A percentile compares a stretch with the other conserved stretches of the same genome.
These are phyloP conservation scores for Cylindrodendrum hubeiense DNA, from an alignment of 2,329 filamentous ascomycete species.

Conservation along the genomic window DNA sequence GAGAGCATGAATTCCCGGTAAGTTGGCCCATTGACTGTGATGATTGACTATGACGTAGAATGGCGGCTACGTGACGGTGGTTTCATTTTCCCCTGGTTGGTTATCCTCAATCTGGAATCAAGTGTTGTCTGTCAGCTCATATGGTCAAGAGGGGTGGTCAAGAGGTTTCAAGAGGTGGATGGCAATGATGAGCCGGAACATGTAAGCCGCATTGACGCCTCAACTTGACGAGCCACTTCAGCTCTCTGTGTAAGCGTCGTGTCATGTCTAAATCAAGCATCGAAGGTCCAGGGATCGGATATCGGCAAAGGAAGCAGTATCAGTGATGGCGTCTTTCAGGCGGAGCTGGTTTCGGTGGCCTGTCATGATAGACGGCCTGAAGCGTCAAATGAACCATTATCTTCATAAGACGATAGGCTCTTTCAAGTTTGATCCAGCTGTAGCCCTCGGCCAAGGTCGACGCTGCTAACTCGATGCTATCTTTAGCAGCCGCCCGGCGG, in stretches of 20 bases:
- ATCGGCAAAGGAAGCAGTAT: not conserved
- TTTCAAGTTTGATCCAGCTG: not conserved
- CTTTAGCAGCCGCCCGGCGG: not conserved
- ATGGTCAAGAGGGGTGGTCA: too few species aligned
- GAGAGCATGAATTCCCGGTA: not conserved
- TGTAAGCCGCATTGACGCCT: not conserved
- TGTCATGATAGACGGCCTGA: not conserved
- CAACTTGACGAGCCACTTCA: not conserved
- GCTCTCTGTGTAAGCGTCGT: not conserved
- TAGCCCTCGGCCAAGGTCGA: not conserved
- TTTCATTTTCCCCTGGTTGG: not conserved
- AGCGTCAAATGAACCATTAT: not conserved
- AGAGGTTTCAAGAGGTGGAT: not conserved
- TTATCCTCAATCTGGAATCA: not conserved
- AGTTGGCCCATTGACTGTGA: too few species aligned
- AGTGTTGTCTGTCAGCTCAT: not conserved
- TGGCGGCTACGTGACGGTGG: not conserved
- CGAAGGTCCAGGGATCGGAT: not conserved
- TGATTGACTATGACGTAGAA: not conserved
- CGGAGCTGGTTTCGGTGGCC: too few species aligned
- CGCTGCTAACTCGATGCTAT: not conserved
- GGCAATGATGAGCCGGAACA: not conserved
- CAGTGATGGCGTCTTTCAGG: not conserved
- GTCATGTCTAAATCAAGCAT: not conserved
- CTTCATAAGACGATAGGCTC: not conserved